These are phyloP conservation scores for Rhodomyrtus tomentosa DNA, from an alignment of 345 rosid genomes.

Conservation along the genomic window DNA sequence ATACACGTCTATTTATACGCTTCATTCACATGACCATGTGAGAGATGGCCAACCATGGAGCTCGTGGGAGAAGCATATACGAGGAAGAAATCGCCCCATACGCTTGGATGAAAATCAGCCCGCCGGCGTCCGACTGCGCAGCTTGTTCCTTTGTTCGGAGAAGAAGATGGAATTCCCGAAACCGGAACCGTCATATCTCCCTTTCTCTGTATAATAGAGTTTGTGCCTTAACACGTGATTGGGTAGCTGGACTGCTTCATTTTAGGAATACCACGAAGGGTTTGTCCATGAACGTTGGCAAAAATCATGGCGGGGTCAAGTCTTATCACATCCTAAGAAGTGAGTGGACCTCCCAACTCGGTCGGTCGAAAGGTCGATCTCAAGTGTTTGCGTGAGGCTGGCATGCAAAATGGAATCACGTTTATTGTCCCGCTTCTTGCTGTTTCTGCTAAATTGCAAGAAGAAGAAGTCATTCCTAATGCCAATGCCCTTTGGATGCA, in stretches of 20 bases:
- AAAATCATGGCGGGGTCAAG: too few relatives aligned
- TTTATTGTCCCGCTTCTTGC: too few relatives aligned
- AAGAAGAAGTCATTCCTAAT: neutral
- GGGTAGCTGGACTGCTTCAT: too few relatives aligned
- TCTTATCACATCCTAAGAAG: too few relatives aligned
- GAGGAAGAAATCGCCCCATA: constrained; percentile 19
- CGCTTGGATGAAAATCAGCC: constrained; percentile 1
- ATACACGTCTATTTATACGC: neutral
- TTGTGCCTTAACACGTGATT: too few relatives aligned
- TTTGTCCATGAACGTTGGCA: too few relatives aligned
- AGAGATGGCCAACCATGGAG: neutral
- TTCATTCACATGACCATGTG: neutral
- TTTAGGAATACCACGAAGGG: too few relatives aligned
- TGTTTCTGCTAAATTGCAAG: too few relatives aligned
- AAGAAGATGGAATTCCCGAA: neutral
- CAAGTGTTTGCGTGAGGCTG: too few relatives aligned
- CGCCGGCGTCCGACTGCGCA: neutral
- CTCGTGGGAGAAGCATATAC: neutral
- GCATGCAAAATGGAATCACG: too few relatives aligned
- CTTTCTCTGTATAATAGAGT: neutral
- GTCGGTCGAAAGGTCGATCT: too few relatives aligned
- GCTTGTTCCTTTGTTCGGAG: neutral
- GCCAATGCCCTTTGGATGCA: neutral
- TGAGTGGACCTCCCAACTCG: too few relatives aligned
- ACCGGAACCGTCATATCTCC: neutral